These are phyloP conservation scores for Trichoderma cornu-damae DNA, from an alignment of 2,329 filamentous ascomycete species.

Conservation along the genomic window DNA sequence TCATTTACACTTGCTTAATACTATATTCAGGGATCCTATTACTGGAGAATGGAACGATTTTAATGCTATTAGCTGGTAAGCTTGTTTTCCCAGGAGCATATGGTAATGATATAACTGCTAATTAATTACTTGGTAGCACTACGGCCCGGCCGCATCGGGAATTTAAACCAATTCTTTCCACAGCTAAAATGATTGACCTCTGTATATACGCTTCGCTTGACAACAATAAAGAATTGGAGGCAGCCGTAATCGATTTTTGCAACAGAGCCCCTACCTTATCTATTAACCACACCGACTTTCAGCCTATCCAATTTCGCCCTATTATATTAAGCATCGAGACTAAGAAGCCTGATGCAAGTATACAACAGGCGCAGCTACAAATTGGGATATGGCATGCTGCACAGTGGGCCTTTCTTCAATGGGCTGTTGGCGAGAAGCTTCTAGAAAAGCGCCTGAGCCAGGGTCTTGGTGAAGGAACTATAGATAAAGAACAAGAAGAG, in stretches of 20 bases:
- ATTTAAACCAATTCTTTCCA: conserved; percentile 4
- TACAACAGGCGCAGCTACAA: not conserved
- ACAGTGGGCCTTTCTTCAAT: not conserved
- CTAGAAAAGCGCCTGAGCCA: not conserved
- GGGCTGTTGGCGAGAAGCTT: not conserved
- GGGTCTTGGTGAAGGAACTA: not conserved
- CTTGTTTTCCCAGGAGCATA: not conserved
- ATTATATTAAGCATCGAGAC: not conserved
- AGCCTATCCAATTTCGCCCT: not conserved
- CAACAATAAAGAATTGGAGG: not conserved
- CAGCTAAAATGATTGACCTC: conserved; percentile 7
- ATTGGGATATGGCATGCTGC: not conserved
- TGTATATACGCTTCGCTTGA: conserved; percentile 10
- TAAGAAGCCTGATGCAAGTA: not conserved
- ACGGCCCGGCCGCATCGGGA: conserved; percentile 8
- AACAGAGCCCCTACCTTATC: not conserved
- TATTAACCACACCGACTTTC: conserved; percentile 18
- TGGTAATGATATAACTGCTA: not conserved
- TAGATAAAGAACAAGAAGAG: not conserved
- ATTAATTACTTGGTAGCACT: not conserved
- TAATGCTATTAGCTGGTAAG: conserved; percentile 11
- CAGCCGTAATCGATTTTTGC: not conserved
- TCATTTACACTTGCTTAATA: not conserved
- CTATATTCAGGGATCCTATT: not conserved
- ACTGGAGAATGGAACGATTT: not conserved